These are phyloP conservation scores for Scutellaria baicalensis DNA, from an alignment of 257 asterid species.

Conservation along the genomic window DNA sequence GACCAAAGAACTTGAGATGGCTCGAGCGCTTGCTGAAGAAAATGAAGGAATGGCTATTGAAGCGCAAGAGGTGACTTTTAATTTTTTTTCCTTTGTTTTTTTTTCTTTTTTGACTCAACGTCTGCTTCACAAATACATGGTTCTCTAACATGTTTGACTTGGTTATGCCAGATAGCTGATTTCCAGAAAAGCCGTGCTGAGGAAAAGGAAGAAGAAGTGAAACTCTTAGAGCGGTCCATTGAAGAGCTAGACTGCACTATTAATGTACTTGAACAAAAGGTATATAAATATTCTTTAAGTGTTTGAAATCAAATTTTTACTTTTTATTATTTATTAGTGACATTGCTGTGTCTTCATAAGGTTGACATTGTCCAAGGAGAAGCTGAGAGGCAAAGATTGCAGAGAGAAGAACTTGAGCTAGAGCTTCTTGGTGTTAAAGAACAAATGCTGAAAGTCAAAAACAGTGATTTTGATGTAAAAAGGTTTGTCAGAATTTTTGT, in stretches of 20 bases:
- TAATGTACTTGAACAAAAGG: constrained; percentile 92
- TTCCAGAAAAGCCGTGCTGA: constrained; percentile 42
- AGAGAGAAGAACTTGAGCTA: constrained; percentile 93
- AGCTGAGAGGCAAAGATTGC: constrained; percentile 81
- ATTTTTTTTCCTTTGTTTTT: background rate
- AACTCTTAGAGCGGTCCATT: constrained; percentile 74
- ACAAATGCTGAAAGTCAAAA: constrained; percentile 57
- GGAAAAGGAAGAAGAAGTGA: constrained; percentile 88
- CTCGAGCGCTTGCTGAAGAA: constrained; percentile 62
- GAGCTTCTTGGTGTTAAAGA: constrained; percentile 77
- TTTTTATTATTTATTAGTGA: background rate
- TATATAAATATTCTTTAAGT: constrained; percentile 21
- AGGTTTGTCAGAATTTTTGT: constrained; percentile 41
- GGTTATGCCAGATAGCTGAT: constrained; percentile 51
- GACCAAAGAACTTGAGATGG: constrained; percentile 56
- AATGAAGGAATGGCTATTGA: constrained; percentile 59
- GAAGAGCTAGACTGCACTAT: constrained; percentile 89
- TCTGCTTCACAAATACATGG: background rate
- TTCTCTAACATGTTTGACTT: constrained; percentile 13
- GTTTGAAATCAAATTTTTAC: background rate
- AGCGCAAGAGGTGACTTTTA: constrained; percentile 68
- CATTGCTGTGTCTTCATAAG: constrained; percentile 37
- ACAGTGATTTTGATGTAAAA: constrained; percentile 55
- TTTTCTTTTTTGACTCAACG: background rate
- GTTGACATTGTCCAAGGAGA: constrained; percentile 81